Conservation (phyloP, 2,329 filamentous ascomycete genomes). For the Microsporum audouinii region DNA sequence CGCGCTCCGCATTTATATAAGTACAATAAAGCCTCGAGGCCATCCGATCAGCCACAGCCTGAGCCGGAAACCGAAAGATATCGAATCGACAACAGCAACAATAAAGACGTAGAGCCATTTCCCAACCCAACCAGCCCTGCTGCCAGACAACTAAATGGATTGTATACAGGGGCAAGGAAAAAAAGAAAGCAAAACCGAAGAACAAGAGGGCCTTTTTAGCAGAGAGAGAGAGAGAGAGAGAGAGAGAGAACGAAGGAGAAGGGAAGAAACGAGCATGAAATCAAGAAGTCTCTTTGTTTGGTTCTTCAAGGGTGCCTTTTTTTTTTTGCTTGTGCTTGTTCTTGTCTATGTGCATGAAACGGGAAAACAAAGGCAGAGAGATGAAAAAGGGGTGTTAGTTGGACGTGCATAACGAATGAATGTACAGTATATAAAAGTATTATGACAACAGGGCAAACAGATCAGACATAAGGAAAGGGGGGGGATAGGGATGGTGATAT, state of each 20-base stretch:
- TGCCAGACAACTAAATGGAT: background rate
- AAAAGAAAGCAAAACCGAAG: background rate
- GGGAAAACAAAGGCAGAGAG: background rate
- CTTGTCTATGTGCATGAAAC: constrained; percentile 3
- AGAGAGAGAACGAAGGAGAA: too few species aligned
- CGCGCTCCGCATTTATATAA: constrained; percentile 1
- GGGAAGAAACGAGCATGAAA: too few species aligned
- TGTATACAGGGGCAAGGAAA: background rate
- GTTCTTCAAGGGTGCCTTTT: background rate
- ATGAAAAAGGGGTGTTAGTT: background rate
- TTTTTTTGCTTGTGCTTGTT: background rate
- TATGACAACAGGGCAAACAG: background rate
- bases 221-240: background rate
- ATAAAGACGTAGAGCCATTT: background rate
- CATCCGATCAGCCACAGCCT: background rate
- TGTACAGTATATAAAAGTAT: background rate
- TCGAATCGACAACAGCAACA: background rate
- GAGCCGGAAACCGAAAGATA: background rate
- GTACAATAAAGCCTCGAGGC: background rate
- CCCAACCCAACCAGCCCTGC: background rate
- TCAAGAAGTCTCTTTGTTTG: background rate
- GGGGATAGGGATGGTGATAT: background rate
- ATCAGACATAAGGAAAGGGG: background rate
- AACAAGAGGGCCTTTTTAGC: background rate
- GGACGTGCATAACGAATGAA: background rate